Evolutionary conservation across 805 yeast species (phyloP).

Genomic region (Yamadazyma sp.): DNA sequence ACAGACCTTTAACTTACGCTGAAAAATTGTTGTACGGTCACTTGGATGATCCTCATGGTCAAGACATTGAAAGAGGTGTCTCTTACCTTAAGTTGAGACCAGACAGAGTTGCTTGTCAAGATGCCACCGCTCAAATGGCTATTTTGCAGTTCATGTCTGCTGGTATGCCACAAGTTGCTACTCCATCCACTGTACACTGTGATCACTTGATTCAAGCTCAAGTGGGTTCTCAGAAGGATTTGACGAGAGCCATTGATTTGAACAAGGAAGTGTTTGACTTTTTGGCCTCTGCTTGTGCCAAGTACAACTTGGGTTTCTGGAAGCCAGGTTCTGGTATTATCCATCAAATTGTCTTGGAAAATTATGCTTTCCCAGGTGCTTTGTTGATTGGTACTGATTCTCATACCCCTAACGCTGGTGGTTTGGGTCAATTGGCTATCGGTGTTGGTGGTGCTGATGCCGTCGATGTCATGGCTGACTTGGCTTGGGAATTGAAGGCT

Average conservation of each 20-base stretch:
- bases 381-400: conserved; percentile 96
- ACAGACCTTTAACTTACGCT: conserved; percentile 90
- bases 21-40: conserved; percentile 95
- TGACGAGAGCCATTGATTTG: conserved; percentile 79
- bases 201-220: conserved; percentile 97
- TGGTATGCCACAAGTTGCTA: conserved; percentile 86
- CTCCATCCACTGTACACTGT: conserved; percentile 96
- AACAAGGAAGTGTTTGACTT: conserved; percentile 95
- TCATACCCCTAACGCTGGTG: conserved; percentile 98
- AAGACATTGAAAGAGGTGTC: conserved; percentile 81
- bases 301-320: conserved; percentile 98
- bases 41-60: conserved; percentile 88
- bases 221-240: conserved; percentile 83
- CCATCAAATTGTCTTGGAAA: conserved; percentile 94
- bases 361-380: conserved; percentile 97
- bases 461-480: conserved; percentile 91
- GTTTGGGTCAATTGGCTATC: conserved; percentile 94
- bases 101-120: conserved; percentile 98
- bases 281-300: conserved; percentile 84
- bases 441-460: conserved; percentile 99
- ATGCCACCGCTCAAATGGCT: conserved; percentile 99
- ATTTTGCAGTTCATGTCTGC: conserved; percentile 95
- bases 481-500: conserved; percentile 97
- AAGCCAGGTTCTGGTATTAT: conserved; percentile 98
- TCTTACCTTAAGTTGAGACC: conserved; percentile 94